Percentiles rank a stretch among this genome's conserved stretches.
Conservation (phyloP, 495 filamentous ascomycete genomes). For the Poronia punctata region DNA sequence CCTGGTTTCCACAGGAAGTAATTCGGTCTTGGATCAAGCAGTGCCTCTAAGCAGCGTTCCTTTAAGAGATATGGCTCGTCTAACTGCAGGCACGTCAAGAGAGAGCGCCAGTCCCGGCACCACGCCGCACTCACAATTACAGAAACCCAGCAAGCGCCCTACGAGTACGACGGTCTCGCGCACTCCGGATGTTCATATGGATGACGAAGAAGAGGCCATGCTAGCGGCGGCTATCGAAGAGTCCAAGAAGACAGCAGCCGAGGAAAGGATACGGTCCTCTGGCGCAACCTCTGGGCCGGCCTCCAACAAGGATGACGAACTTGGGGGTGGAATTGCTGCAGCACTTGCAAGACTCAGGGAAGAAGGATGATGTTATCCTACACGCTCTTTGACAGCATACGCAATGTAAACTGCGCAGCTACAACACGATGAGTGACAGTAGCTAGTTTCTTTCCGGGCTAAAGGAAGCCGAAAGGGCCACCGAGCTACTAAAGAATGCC, state of each 20-base stretch:
- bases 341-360: conserved; percentile 46
- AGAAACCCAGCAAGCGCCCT: neutral
- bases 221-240: conserved; percentile 41
- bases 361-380: conserved; percentile 27
- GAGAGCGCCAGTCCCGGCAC: conserved; percentile 13
- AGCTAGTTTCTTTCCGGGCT: no score
- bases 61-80: conserved; percentile 25
- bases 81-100: conserved; percentile 19
- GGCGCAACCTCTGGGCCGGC: conserved; percentile 12
- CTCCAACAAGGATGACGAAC: conserved; percentile 25
- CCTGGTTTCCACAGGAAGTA: conserved; percentile 15
- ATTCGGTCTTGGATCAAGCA: conserved; percentile 23
- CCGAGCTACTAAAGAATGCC: no score
- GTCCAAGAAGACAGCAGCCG: conserved; percentile 17
- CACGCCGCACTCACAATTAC: conserved; percentile 14
- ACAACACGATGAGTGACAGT: no score
- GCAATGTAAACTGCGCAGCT: neutral
- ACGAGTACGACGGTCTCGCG: conserved; percentile 4
- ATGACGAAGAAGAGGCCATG: conserved; percentile 45
- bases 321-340: conserved; percentile 47
- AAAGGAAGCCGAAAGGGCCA: no score
- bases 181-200: conserved; percentile 18
- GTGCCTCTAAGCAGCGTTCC: conserved; percentile 32
- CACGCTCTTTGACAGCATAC: conserved; percentile 3
- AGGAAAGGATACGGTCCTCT: conserved; percentile 14